phyloP scores from a whole-genome alignment of 306 rosid genomes.

The Quercus engelmannii region DNA sequence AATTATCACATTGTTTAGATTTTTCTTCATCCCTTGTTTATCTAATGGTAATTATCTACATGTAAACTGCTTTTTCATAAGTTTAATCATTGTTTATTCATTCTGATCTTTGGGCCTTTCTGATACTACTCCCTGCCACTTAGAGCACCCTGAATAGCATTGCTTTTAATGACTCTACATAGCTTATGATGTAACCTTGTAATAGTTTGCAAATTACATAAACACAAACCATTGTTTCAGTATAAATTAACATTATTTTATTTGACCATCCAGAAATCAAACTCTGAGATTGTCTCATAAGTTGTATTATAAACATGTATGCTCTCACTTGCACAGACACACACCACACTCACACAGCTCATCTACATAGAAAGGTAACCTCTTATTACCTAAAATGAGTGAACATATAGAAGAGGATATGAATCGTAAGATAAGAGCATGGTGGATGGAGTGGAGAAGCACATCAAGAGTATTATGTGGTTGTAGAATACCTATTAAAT shows the following conservation, averaged over 20 bases:
- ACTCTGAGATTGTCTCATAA: too few species aligned
- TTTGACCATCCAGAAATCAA: neutral
- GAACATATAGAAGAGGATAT: too few species aligned
- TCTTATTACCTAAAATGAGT: neutral
- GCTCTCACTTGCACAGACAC: neutral
- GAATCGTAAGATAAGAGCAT: too few species aligned
- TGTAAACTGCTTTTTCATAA: neutral
- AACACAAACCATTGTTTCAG: neutral
- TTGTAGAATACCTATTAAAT: too few species aligned
- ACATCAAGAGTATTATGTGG: too few species aligned
- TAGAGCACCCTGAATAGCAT: neutral
- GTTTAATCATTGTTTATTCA: neutral
- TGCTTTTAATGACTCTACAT: neutral
- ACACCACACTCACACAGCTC: neutral
- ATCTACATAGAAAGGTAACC: neutral
- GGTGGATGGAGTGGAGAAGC: too few species aligned
- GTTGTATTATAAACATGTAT: neutral
- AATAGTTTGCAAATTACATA: neutral
- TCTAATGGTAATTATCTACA: neutral
- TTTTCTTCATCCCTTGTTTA: neutral
- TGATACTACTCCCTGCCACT: neutral
- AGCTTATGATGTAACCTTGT: neutral
- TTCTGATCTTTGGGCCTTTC: neutral
- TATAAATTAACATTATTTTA: neutral
- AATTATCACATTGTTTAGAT: neutral